Conservation (phyloP, 2,329 filamentous ascomycete genomes). For the Sporothrix protearum region DNA sequence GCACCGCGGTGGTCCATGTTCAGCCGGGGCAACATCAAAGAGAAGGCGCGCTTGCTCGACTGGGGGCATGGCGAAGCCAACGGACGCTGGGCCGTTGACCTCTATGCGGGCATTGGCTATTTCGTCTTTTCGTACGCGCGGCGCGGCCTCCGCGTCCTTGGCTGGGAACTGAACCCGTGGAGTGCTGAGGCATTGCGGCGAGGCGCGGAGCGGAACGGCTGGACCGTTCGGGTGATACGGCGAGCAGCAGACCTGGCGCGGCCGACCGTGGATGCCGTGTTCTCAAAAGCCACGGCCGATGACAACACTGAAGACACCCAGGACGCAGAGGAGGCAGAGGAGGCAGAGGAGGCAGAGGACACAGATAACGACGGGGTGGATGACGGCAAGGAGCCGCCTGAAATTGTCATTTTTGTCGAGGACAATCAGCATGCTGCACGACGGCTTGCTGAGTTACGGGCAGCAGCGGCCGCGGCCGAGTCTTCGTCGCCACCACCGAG, state of each 20-base stretch:
- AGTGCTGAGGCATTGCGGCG: slow-evolving; percentile 77
- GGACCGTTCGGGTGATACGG: slow-evolving; percentile 55
- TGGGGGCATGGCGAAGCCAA: slow-evolving; percentile 37
- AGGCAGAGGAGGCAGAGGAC: not conserved
- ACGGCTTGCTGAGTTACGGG: slow-evolving; percentile 40
- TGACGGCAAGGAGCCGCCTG: slow-evolving; percentile 26
- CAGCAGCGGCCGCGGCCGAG: slow-evolving; percentile 37
- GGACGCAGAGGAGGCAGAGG: not conserved
- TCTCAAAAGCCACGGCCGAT: not conserved
- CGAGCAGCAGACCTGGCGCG: slow-evolving; percentile 39
- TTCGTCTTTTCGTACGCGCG: slow-evolving; percentile 81
- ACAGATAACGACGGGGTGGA: not conserved
- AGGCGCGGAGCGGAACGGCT: slow-evolving; percentile 68
- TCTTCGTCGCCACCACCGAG: not conserved
- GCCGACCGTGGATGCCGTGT: slow-evolving; percentile 39
- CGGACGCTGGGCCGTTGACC: slow-evolving; percentile 62
- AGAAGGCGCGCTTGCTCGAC: slow-evolving; percentile 72
- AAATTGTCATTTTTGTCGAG: slow-evolving; percentile 66
- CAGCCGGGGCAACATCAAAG: slow-evolving; percentile 80
- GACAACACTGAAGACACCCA: not conserved
- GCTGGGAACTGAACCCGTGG: slow-evolving; percentile 90
- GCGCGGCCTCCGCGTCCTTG: slow-evolving; percentile 69
- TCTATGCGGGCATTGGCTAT: slow-evolving; percentile 93
- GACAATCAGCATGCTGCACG: slow-evolving; percentile 57
- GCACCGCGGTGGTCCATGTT: slow-evolving; percentile 93